Base-by-base conservation (phyloP, 345 rosid species). In the Syzygium oleosum region DNA sequence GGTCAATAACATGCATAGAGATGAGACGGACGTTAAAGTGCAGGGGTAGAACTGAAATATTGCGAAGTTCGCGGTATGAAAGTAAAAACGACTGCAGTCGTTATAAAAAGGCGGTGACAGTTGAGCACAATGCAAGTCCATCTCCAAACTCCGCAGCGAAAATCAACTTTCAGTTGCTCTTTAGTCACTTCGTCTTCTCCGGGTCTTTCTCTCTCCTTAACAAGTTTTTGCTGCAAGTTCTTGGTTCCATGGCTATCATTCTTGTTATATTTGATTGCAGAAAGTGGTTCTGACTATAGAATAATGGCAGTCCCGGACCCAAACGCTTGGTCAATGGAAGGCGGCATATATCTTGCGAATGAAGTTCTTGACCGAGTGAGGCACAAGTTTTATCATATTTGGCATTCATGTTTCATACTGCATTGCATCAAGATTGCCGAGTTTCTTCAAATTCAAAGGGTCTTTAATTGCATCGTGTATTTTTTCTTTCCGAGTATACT, bases 401-500 rank as follows among this genome's bases (percentile, higher is more conserved):
- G n/a, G 73, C 13, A 61, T 65, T 65, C 7, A 19, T 65, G 21
- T 65, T 41, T 29, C 77, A 29, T 8, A 4, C 41, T 65, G 41
- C 77, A 29, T 65, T 15, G 41, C 77, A 65, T 65, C 77, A 29
- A 65, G 77, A 63, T 65, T 8, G 21, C 41, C 41, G 0, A 65
- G 77, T 65, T 1, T 65, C 77, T 65, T 65, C 21, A 14, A 29
- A 65, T 63, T 29, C 2, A 14, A 43, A 15, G 21, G 77, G 41
- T 29, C 41, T 29, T 7, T 29, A 29, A 63, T 43, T 1, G 78
- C 12, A 0, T 65, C 22, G 12, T 1, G 1, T 15, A 43, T 43
- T 43, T 7, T 16, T 16, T 2, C 2, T 12, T 12, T 5, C 12
- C 0, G 78, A 7, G 41, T 65, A 0, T 7, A 16, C 78, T 65